Evolutionary conservation across 768 basidiomycete species (phyloP).

Genomic region (Gloeophyllum trabeum): DNA sequence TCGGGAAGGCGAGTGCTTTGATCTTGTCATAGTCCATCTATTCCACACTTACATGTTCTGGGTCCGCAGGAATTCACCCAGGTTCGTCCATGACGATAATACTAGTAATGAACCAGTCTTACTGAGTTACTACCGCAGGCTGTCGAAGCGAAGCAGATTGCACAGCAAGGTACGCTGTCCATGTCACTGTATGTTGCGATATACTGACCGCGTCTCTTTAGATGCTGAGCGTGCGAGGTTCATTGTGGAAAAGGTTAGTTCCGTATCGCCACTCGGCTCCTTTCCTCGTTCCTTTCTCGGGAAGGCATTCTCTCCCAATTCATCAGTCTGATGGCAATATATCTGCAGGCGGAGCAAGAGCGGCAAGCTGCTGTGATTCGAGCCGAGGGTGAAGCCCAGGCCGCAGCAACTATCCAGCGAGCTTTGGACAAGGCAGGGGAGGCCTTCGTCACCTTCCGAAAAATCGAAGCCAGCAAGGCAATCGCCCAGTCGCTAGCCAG

Average conservation of each 20-base stretch:
- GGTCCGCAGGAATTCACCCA: constrained; percentile 74
- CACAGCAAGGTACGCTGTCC: constrained; percentile 72
- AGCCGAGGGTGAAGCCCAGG: constrained; percentile 98
- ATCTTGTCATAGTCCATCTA: background rate
- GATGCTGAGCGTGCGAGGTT: constrained; percentile 99
- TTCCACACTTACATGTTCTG: background rate
- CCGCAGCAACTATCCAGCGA: constrained; percentile 83
- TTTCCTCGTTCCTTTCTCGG: background rate
- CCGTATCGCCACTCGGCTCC: background rate
- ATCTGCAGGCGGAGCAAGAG: constrained; percentile 88
- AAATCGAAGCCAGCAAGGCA: constrained; percentile 97
- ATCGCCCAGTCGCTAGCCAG: constrained; percentile 76
- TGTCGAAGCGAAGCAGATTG: constrained; percentile 99
- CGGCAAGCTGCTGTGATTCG: constrained; percentile 96
- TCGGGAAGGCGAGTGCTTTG: constrained; percentile 54
- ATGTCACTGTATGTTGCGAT: background rate
- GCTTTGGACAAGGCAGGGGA: constrained; percentile 93
- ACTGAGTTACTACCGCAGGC: constrained; percentile 33
- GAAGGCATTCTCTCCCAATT: background rate
- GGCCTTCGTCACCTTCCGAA: constrained; percentile 87
- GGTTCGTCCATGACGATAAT: constrained; percentile 16
- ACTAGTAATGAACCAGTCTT: constrained; percentile 1
- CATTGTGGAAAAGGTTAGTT: constrained; percentile 88
- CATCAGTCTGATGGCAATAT: background rate
- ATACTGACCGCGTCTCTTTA: constrained; percentile 16